Conservation (phyloP, 2,329 filamentous ascomycete species). For the Aspergillus spinulosporus region DNA sequence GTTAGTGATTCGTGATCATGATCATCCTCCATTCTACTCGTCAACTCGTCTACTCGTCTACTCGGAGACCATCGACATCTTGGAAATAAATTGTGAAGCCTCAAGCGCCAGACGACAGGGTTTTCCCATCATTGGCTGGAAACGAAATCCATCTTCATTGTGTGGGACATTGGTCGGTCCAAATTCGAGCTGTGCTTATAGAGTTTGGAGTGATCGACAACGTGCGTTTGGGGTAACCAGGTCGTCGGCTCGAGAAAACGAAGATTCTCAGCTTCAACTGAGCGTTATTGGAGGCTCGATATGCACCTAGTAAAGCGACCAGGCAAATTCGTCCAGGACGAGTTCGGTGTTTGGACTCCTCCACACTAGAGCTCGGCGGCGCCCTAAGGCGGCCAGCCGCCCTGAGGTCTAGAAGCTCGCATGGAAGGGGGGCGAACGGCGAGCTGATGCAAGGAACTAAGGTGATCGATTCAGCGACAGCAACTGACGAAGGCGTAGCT, state of each 20-base stretch:
- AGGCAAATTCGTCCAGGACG: neutral
- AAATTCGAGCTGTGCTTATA: slow-evolving; percentile 13
- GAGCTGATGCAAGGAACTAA: slow-evolving; percentile 12
- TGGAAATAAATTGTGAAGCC: neutral
- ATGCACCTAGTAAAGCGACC: slow-evolving; percentile 3
- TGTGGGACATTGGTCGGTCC: slow-evolving; percentile 14
- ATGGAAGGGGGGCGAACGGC: slow-evolving; percentile 1
- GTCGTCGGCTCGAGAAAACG: slow-evolving; percentile 17
- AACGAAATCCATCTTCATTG: neutral
- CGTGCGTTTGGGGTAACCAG: slow-evolving; percentile 22
- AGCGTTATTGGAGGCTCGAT: slow-evolving; percentile 2
- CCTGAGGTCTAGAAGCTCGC: neutral
- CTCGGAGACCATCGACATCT: too few relatives aligned
- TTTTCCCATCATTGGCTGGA: neutral
- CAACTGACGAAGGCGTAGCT: slow-evolving; percentile 15
- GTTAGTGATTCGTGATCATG: too few relatives aligned
- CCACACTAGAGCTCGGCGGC: neutral
- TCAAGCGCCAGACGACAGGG: neutral
- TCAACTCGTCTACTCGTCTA: too few relatives aligned
- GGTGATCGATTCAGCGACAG: slow-evolving; percentile 1
- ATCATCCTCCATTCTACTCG: too few relatives aligned
- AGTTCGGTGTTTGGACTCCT: neutral
- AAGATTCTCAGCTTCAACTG: slow-evolving; percentile 1
- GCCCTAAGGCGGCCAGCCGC: neutral
- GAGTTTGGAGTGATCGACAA: slow-evolving; percentile 20